Conservation (phyloP, 306 rosid species). For the Malus asiatica region DNA sequence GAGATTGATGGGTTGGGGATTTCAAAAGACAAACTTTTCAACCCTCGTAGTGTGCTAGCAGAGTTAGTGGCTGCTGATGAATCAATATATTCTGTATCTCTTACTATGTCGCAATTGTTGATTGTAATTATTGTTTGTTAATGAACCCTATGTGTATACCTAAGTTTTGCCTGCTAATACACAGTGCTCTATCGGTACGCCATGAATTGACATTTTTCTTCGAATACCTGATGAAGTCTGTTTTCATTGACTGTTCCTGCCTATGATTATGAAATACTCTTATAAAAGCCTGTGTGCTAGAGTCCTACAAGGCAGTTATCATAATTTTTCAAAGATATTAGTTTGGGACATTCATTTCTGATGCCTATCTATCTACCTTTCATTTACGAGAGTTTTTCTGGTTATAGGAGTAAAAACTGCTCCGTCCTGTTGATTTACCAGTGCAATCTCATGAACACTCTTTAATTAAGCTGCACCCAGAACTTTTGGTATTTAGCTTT, state of each 20-base stretch:
- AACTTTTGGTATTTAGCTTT: background rate
- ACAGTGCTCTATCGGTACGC: background rate
- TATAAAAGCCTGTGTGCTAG: background rate
- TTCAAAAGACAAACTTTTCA: background rate
- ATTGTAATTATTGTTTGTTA: background rate
- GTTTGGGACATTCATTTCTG: background rate
- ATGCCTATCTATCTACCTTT: background rate
- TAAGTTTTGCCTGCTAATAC: background rate
- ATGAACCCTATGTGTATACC: background rate
- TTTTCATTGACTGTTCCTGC: background rate
- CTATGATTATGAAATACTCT: background rate
- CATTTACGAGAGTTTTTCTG: background rate
- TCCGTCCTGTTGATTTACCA: background rate
- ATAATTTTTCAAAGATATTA: background rate
- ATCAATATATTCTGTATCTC: background rate
- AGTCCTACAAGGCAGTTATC: background rate
- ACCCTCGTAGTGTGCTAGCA: constrained; percentile 2
- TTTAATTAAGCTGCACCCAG: background rate
- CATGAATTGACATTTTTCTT: background rate
- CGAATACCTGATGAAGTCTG: background rate
- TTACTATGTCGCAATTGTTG: background rate
- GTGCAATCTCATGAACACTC: background rate
- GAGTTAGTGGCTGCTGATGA: background rate
- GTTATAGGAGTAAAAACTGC: background rate
- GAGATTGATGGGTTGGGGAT: constrained; percentile 1